A percentile compares a stretch with the other conserved stretches of the same genome.
phyloP scores from a whole-genome alignment of 1,139 yeast species.

The Magnusiomyces sp. region DNA sequence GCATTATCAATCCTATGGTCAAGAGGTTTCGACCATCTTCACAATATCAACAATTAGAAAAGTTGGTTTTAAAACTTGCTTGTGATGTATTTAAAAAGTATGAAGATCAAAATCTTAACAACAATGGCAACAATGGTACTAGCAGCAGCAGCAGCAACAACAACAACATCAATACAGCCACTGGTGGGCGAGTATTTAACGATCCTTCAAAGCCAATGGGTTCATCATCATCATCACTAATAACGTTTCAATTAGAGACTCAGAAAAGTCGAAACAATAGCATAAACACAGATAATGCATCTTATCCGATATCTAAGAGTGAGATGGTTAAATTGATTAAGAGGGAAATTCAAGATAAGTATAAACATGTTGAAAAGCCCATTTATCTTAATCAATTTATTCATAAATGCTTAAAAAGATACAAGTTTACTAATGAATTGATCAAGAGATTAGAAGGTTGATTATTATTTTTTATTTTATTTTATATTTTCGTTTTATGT shows the following conservation, averaged over 20 bases:
- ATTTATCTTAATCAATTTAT: slow-evolving; percentile 2
- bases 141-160: no score
- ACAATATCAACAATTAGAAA: slow-evolving; percentile 4
- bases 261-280: no score
- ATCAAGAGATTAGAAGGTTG: neutral
- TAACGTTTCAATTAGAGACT: no score
- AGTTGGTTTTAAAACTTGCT: neutral
- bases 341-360: neutral
- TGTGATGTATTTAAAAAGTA: neutral
- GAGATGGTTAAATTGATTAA: slow-evolving; percentile 4
- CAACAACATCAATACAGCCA: no score
- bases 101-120: no score
- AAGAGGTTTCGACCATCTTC: slow-evolving; percentile 1
- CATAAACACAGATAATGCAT: no score
- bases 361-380: neutral
- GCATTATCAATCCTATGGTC: slow-evolving; percentile 4
- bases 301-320: neutral
- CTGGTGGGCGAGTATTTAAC: no score
- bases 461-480: neutral
- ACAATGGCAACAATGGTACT: no score
- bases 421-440: slow-evolving; percentile 3
- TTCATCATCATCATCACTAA: no score
- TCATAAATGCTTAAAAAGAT: slow-evolving; percentile 1
- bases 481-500: neutral
- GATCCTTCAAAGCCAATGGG: no score